Percentiles rank a stretch among this genome's conserved stretches.
These are phyloP conservation scores for Cucurbita pepo DNA, from an alignment of 306 rosid species.

Conservation along the genomic window DNA sequence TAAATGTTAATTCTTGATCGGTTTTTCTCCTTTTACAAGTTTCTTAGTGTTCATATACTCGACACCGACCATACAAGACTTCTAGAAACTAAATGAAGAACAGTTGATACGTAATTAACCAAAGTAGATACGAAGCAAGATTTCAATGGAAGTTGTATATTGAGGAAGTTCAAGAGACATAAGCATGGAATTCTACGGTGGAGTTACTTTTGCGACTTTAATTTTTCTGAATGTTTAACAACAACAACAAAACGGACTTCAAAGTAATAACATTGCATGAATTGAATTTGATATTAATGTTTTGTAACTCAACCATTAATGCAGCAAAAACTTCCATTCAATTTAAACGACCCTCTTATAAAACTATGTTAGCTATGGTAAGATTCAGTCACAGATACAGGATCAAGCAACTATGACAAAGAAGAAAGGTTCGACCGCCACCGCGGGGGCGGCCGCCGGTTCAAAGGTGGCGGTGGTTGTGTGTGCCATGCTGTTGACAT, in stretches of 20 bases:
- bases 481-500: background rate
- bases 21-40: too few relatives aligned
- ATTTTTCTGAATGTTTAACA: background rate
- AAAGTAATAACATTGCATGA: too few relatives aligned
- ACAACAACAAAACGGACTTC: background rate
- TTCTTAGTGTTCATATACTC: too few relatives aligned
- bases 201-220: background rate
- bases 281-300: too few relatives aligned
- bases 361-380: too few relatives aligned
- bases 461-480: background rate
- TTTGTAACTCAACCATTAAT: background rate
- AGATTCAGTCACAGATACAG: background rate
- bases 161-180: background rate
- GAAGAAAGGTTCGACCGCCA: conserved; percentile 8
- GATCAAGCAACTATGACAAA: conserved; percentile 4
- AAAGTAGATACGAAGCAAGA: too few relatives aligned
- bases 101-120: too few relatives aligned
- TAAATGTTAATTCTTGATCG: too few relatives aligned
- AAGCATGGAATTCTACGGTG: background rate
- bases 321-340: background rate
- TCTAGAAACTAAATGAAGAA: too few relatives aligned
- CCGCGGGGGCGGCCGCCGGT: background rate
- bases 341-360: background rate
- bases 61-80: too few relatives aligned
- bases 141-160: background rate